Evolutionary conservation across 148 eudicot species (phyloP).

Genomic region (Diospyros lotus): DNA sequence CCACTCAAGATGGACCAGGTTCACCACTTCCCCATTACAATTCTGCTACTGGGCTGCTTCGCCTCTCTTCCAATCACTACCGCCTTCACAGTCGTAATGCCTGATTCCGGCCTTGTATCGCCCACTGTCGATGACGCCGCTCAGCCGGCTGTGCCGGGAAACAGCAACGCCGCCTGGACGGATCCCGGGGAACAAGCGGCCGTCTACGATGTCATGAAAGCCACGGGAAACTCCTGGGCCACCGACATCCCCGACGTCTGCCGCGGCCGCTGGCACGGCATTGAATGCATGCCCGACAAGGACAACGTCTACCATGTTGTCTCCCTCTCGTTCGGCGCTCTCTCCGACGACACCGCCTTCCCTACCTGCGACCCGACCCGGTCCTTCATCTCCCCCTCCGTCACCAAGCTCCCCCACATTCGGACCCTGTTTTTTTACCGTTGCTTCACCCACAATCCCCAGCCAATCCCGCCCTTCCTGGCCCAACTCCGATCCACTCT

Average conservation of each 20-base stretch:
- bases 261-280: conserved; percentile 93
- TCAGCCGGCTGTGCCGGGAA: conserved; percentile 49
- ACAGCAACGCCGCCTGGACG: conserved; percentile 56
- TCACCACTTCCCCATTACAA: conserved; percentile 1
- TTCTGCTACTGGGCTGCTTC: conserved; percentile 26
- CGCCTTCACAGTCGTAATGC: conserved; percentile 57
- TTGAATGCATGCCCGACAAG: conserved; percentile 95
- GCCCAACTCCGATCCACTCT: conserved; percentile 62
- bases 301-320: conserved; percentile 73
- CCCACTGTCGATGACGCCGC: conserved; percentile 70
- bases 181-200: conserved; percentile 72
- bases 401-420: conserved; percentile 70
- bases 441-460: conserved; percentile 71
- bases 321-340: conserved; percentile 79
- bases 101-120: conserved; percentile 46
- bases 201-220: conserved; percentile 81
- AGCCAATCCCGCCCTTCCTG: conserved; percentile 74
- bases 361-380: conserved; percentile 68
- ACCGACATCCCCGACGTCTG: conserved; percentile 83
- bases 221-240: conserved; percentile 92
- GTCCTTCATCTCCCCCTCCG: conserved; percentile 63
- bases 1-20: conserved; percentile 23
- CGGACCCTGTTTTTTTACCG: conserved; percentile 83
- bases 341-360: conserved; percentile 93
- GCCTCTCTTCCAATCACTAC: conserved; percentile 16